A percentile compares a stretch with the other conserved stretches of the same genome.
Conservation (phyloP, 2,329 filamentous ascomycete genomes). For the Thelonectria olida region DNA sequence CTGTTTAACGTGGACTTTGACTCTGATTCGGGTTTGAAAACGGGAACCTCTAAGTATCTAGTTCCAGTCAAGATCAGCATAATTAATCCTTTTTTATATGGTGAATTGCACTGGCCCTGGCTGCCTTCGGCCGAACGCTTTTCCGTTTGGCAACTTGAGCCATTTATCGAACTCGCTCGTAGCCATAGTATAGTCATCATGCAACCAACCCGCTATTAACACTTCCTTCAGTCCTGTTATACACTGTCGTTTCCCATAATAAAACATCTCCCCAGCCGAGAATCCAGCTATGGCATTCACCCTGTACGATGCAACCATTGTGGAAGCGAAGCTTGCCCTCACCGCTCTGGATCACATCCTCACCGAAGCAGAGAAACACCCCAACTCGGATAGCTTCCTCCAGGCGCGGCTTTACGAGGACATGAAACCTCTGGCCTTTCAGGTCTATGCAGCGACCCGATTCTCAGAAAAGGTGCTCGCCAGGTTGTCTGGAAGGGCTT, state of each 20-base stretch:
- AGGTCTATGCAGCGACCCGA: constrained; percentile 43
- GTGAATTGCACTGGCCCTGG: no score
- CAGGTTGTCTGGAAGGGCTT: constrained; percentile 40
- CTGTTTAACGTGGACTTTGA: no score
- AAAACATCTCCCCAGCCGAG: background rate
- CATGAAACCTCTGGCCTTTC: constrained; percentile 50
- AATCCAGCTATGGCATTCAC: constrained; percentile 35
- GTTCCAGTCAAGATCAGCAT: no score
- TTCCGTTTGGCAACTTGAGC: no score
- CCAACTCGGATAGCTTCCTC: constrained; percentile 41
- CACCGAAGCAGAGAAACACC: constrained; percentile 42
- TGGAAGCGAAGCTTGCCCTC: constrained; percentile 37
- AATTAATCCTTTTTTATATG: no score
- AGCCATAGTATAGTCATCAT: no score
- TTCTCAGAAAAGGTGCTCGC: constrained; percentile 39
- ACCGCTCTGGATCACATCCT: constrained; percentile 41
- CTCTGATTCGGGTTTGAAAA: no score
- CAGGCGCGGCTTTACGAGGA: constrained; percentile 45
- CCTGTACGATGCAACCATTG: constrained; percentile 46
- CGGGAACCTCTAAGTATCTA: no score
- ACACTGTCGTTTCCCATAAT: background rate
- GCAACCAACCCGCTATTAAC: no score
- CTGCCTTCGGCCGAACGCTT: no score
- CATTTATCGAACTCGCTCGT: no score
- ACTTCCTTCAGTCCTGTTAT: background rate